phyloP scores from a whole-genome alignment of 2,329 filamentous ascomycete species.

The Exophiala lecanii-corni region DNA sequence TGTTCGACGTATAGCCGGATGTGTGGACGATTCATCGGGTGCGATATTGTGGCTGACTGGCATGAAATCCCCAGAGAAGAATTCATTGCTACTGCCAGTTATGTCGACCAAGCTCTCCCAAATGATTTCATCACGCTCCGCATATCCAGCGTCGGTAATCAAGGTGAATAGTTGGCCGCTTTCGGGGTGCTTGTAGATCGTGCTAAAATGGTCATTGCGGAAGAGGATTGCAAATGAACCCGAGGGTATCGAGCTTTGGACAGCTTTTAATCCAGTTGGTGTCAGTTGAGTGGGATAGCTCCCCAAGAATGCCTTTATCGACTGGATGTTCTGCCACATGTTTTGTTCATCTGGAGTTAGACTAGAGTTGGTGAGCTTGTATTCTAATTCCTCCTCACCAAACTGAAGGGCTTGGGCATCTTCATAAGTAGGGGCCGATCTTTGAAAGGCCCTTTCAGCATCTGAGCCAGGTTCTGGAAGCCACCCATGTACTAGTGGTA shows the following conservation, averaged over 20 bases:
- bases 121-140: conserved; percentile 80
- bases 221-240: conserved; percentile 88
- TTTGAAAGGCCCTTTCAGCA: conserved; percentile 61
- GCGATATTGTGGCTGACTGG: conserved; percentile 60
- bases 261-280: conserved; percentile 68
- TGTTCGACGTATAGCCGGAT: conserved; percentile 17
- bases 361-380: conserved; percentile 63
- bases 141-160: conserved; percentile 90
- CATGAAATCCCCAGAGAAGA: conserved; percentile 86
- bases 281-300: conserved; percentile 83
- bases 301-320: conserved; percentile 77
- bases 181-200: conserved; percentile 80
- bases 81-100: conserved; percentile 74
- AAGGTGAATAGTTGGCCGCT: conserved; percentile 72
- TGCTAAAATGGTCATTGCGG: conserved; percentile 95
- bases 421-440: conserved; percentile 80
- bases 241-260: conserved; percentile 65
- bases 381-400: conserved; percentile 79
- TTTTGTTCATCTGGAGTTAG: conserved; percentile 70
- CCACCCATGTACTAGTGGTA: conserved; percentile 93
- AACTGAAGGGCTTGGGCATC: conserved; percentile 88
- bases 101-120: conserved; percentile 94
- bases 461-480: conserved; percentile 62
- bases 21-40: conserved; percentile 10
- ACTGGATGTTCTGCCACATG: conserved; percentile 74